Evolutionary conservation across 306 rosid species (phyloP).

Genomic region (Castanopsis chinensis): DNA sequence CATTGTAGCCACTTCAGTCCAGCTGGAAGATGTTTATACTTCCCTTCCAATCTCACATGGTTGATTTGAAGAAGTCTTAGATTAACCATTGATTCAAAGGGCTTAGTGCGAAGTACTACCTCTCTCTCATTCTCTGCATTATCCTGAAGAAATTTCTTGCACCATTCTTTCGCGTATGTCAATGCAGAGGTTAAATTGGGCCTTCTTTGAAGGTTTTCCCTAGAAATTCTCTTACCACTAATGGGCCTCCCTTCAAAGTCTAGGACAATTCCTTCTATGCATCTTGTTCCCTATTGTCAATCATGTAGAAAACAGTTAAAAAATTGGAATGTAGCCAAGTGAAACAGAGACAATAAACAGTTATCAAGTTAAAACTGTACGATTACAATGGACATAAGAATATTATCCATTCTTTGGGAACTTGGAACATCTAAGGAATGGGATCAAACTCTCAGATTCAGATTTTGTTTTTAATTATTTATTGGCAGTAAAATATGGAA

Average conservation of each 20-base stretch:
- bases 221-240: conserved; percentile 18
- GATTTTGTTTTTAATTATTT: too few relatives aligned
- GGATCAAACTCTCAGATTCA: not conserved
- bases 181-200: conserved; percentile 29
- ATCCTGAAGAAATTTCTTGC: conserved; percentile 16
- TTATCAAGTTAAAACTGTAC: not conserved
- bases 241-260: conserved; percentile 29
- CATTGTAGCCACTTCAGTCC: conserved; percentile 66
- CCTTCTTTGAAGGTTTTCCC: conserved; percentile 15
- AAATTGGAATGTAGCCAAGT: not conserved
- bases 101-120: conserved; percentile 25
- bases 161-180: conserved; percentile 28
- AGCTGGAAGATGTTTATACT: conserved; percentile 36
- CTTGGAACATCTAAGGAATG: not conserved
- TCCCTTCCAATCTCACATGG: conserved; percentile 45
- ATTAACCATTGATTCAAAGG: conserved; percentile 43
- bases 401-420: not conserved
- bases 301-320: not conserved
- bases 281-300: conserved; percentile 35
- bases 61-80: conserved; percentile 61
- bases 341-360: not conserved
- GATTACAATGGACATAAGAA: not conserved
- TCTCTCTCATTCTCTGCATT: conserved; percentile 25
- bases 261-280: conserved; percentile 46
- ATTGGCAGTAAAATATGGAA: too few relatives aligned